Base-by-base conservation (phyloP, 2,329 filamentous ascomycete species). In the Trichoderma arundinaceum region DNA sequence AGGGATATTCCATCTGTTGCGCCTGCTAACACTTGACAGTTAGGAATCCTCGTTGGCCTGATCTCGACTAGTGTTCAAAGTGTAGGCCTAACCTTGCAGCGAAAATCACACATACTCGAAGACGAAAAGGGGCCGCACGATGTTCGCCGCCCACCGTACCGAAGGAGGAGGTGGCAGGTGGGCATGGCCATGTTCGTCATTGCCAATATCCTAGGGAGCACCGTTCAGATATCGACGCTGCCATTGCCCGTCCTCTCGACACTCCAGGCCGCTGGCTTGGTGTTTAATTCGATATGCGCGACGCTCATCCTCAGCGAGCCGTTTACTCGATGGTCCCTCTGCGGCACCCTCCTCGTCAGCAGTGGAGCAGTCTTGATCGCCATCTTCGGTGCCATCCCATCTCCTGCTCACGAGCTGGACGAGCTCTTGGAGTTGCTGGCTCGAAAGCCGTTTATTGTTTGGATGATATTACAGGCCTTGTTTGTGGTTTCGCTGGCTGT, bases 261-360 rank as follows among this genome's bases (percentile, higher is more conserved):
- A 1, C 83, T 99, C 43, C 95, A 99, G 80, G 94, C 94, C 17
- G 96, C 94, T 3, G 95, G 95, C 51, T 85, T 99, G 64, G 95
- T 99, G 68, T 99, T 99, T 84, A 99, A 99, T 82, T 97, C 94
- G 65, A 92, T 98, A 77, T 97, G 96, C 83, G 95, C 95, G 68
- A 96, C 93, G 51, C 81, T 98, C 65, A 92, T 98, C 73, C 86
- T 99, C 54, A 90, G 91, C 74, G 94, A 99, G 78, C 92, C 94
- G 4, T 99, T 98, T 79, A 98, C 95, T 60, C 87, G 86, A 76
- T 96, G 93, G 85, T 97, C 94, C n/a, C 84, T 96, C 43, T 86
- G 92, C 73, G 95, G 95, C 43, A 99, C 95, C 1, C 73, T 95
- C 60, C 86, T 99, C 57, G 95, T 98, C 48, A 94, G 92, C 69